Conservation (phyloP, 2,329 filamentous ascomycete genomes). For the Dryadomyces sulphureus region DNA sequence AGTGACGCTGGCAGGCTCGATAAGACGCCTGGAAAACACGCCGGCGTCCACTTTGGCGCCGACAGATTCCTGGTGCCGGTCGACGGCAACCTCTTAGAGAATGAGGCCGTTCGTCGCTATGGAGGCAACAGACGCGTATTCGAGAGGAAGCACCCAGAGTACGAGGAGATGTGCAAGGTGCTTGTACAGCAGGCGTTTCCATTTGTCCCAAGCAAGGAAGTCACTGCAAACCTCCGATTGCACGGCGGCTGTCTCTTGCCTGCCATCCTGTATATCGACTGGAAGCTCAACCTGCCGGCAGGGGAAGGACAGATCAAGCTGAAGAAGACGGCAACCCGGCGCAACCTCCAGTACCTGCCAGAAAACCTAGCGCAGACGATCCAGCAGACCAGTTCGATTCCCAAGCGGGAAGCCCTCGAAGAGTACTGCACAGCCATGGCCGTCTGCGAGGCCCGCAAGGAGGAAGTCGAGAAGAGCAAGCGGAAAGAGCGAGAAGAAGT, state of each 20-base stretch:
- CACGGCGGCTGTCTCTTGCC: slow-evolving; percentile 18
- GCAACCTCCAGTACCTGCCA: slow-evolving; percentile 8
- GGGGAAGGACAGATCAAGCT: slow-evolving; percentile 11
- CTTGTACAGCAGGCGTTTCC: slow-evolving; percentile 23
- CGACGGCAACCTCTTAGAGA: slow-evolving; percentile 10
- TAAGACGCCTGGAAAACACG: background rate
- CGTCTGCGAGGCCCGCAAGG: slow-evolving; percentile 14
- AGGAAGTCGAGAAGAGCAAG: slow-evolving; percentile 11
- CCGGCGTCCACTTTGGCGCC: background rate
- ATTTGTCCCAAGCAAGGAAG: slow-evolving; percentile 15
- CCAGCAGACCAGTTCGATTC: background rate
- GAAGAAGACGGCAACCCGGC: slow-evolving; percentile 16
- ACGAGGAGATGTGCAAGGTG: slow-evolving; percentile 9
- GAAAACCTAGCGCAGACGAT: slow-evolving; percentile 12
- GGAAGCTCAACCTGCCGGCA: slow-evolving; percentile 11
- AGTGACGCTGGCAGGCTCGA: background rate
- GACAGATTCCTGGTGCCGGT: background rate
- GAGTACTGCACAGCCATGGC: slow-evolving; percentile 25
- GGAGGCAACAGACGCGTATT: slow-evolving; percentile 12
- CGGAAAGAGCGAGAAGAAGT: slow-evolving; percentile 21
- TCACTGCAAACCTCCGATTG: slow-evolving; percentile 11
- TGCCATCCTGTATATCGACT: slow-evolving; percentile 20
- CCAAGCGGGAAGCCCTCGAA: slow-evolving; percentile 18
- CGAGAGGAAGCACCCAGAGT: slow-evolving; percentile 6
- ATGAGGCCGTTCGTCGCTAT: slow-evolving; percentile 11